These are phyloP conservation scores for Metschnikowia vanudenii DNA, from an alignment of 805 yeast species.

Conservation along the genomic window DNA sequence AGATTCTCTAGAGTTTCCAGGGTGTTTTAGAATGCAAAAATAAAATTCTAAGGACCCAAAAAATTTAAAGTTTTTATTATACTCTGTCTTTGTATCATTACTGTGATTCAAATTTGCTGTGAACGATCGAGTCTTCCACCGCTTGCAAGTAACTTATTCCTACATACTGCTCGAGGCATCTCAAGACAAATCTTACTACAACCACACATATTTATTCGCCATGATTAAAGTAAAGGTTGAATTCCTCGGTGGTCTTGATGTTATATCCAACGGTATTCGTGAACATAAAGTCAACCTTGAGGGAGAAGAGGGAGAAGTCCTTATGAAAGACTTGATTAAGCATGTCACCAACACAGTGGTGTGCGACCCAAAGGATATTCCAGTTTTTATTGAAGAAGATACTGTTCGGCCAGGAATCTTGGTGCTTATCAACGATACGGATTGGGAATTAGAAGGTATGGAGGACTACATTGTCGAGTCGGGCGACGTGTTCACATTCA, in stretches of 20 bases:
- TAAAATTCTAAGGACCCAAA: too few species aligned
- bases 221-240: constrained; percentile 41
- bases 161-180: constrained; percentile 6
- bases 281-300: constrained; percentile 47
- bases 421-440: constrained; percentile 89
- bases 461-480: constrained; percentile 74
- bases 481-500: constrained; percentile 79
- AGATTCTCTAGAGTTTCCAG: too few species aligned
- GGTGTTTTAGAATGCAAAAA: too few species aligned
- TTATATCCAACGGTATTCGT: constrained; percentile 61
- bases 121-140: background rate
- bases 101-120: background rate
- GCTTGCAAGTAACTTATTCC: background rate
- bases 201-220: background rate
- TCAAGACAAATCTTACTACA: background rate
- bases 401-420: constrained; percentile 88
- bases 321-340: constrained; percentile 52
- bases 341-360: constrained; percentile 55
- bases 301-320: constrained; percentile 43
- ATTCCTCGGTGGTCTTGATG: constrained; percentile 78
- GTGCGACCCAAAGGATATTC: constrained; percentile 58
- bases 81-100: too few species aligned
- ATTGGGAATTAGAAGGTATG: constrained; percentile 94
- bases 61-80: too few species aligned
- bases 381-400: constrained; percentile 78